phyloP scores from a whole-genome alignment of 768 basidiomycete species.

The Tricholoma terreum region DNA sequence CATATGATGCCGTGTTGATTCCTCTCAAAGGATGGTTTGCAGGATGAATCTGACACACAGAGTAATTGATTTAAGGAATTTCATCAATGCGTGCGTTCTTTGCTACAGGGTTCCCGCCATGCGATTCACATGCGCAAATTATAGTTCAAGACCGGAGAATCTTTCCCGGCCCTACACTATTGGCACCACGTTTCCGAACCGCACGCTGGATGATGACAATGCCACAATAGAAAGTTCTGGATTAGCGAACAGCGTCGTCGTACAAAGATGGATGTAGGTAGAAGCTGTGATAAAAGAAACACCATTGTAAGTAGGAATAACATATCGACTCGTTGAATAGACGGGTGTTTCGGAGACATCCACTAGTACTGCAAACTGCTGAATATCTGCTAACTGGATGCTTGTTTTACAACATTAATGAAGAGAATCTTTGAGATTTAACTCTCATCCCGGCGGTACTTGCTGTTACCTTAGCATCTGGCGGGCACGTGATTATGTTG shows the following conservation, averaged over 20 bases:
- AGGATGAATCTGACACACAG: slow-evolving; percentile 92
- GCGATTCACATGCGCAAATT: background rate
- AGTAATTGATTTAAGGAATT: slow-evolving; percentile 77
- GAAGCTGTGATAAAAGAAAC: no score
- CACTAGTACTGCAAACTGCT: no score
- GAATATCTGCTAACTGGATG: no score
- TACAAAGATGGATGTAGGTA: slow-evolving; percentile 77
- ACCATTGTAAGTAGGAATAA: no score
- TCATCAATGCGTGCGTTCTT: slow-evolving; percentile 82
- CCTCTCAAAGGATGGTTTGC: slow-evolving; percentile 58
- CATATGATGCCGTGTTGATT: background rate
- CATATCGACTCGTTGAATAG: no score
- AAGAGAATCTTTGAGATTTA: no score
- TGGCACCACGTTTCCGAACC: slow-evolving; percentile 86
- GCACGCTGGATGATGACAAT: slow-evolving; percentile 58
- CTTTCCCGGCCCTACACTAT: slow-evolving; percentile 64
- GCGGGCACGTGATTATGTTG: background rate
- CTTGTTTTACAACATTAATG: no score
- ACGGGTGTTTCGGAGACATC: no score
- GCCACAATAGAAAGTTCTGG: slow-evolving; percentile 72
- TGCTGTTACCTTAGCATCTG: no score
- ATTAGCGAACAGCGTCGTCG: slow-evolving; percentile 77
- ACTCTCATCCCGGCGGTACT: no score
- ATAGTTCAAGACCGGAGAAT: slow-evolving; percentile 71
- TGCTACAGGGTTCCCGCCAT: background rate